Evolutionary conservation across 192 early-diverging fungal genomes (phyloP).

Genomic region (Umbelopsis isabellina): DNA sequence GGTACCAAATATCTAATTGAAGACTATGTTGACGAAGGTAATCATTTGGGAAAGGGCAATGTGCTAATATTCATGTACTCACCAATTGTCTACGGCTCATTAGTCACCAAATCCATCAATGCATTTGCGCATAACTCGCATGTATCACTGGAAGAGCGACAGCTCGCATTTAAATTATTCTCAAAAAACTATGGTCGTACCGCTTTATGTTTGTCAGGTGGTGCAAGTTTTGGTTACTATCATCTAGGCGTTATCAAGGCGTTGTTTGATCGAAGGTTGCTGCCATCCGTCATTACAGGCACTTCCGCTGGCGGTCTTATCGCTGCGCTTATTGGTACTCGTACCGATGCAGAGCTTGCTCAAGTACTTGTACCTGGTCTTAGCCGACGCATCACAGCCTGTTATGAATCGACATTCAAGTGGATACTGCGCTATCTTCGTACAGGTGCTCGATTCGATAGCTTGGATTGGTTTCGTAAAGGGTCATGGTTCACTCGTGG

Average conservation of each 20-base stretch:
- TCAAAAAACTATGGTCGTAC: slow-evolving; percentile 72
- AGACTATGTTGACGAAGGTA: slow-evolving; percentile 68
- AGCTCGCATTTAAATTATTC: slow-evolving; percentile 62
- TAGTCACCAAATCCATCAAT: slow-evolving; percentile 54
- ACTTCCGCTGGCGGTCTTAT: slow-evolving; percentile 68
- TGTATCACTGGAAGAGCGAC: slow-evolving; percentile 60
- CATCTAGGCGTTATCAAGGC: slow-evolving; percentile 76
- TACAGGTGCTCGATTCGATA: slow-evolving; percentile 60
- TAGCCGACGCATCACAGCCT: slow-evolving; percentile 54
- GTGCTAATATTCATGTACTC: not conserved
- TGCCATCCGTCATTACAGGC: slow-evolving; percentile 81
- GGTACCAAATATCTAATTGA: slow-evolving; percentile 78
- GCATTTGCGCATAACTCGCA: slow-evolving; percentile 33
- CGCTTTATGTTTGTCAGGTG: slow-evolving; percentile 80
- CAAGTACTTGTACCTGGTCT: slow-evolving; percentile 62
- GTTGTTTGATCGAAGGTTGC: slow-evolving; percentile 63
- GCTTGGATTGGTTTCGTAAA: slow-evolving; percentile 66
- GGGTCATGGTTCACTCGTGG: slow-evolving; percentile 73
- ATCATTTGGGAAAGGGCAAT: not conserved
- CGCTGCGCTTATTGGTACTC: slow-evolving; percentile 68
- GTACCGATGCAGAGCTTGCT: slow-evolving; percentile 67
- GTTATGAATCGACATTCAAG: slow-evolving; percentile 42
- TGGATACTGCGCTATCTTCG: slow-evolving; percentile 45
- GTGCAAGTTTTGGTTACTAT: slow-evolving; percentile 72
- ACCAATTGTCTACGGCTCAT: not conserved